These are phyloP conservation scores for Begonia fuchsioides DNA, from an alignment of 306 rosid genomes.

Conservation along the genomic window DNA sequence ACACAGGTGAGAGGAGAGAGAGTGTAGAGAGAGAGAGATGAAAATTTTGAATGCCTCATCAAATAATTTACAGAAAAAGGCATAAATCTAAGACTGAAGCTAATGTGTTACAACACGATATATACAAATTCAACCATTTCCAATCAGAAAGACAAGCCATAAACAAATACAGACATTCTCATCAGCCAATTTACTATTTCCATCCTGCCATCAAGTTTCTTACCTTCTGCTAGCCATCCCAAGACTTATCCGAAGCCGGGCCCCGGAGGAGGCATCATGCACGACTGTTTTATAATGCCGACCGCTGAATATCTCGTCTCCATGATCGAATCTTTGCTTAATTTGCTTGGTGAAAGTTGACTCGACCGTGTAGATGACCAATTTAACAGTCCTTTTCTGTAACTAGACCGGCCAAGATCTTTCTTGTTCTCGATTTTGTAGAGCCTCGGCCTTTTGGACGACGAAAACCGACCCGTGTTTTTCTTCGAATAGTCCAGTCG, in stretches of 20 bases:
- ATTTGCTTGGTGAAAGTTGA: too few relatives aligned
- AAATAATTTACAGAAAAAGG: slow-evolving; percentile 11
- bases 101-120: slow-evolving; percentile 58
- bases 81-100: slow-evolving; percentile 34
- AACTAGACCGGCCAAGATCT: slow-evolving; percentile 27
- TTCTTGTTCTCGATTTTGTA: slow-evolving; percentile 28
- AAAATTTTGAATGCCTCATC: not conserved
- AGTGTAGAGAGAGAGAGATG: slow-evolving; percentile 7
- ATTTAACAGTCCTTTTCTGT: too few relatives aligned
- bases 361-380: too few relatives aligned
- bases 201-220: slow-evolving; percentile 52
- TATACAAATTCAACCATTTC: slow-evolving; percentile 22
- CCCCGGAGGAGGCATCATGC: slow-evolving; percentile 70
- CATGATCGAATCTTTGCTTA: too few relatives aligned
- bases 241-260: slow-evolving; percentile 34
- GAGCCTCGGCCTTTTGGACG: slow-evolving; percentile 67
- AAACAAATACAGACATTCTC: not conserved
- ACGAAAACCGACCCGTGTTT: slow-evolving; percentile 27
- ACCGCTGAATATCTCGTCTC: slow-evolving; percentile 21
- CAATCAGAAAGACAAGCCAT: not conserved
- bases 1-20: too few relatives aligned
- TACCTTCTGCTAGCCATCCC: slow-evolving; percentile 34
- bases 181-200: too few relatives aligned
- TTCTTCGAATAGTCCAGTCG: slow-evolving; percentile 28
- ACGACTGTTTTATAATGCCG: slow-evolving; percentile 34